Evolutionary conservation across 2,329 filamentous ascomycete species (phyloP).

Genomic region (Pseudonectria foliicola): DNA sequence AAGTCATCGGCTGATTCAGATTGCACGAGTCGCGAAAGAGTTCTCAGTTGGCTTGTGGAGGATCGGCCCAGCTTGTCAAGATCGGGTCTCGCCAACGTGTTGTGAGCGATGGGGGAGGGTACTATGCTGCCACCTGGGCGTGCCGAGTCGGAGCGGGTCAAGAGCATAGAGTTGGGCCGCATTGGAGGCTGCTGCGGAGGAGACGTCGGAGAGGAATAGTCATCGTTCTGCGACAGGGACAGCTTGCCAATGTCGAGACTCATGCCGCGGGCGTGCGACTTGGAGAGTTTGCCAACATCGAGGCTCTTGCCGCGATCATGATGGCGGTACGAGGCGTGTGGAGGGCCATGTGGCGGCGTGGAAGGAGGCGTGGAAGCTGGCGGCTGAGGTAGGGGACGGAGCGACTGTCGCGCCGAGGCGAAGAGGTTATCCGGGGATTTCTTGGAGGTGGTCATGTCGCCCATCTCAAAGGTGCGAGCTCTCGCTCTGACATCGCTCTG

Average conservation of each 20-base stretch:
- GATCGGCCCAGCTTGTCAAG: constrained; percentile 79
- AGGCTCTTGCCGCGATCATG: constrained; percentile 58
- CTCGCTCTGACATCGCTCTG: constrained; percentile 61
- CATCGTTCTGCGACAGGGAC: constrained; percentile 40
- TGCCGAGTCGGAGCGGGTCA: constrained; percentile 51
- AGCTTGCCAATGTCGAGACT: constrained; percentile 56
- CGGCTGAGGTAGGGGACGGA: constrained; percentile 65
- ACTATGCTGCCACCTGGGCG: constrained; percentile 26
- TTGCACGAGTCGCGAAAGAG: constrained; percentile 75
- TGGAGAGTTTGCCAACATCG: constrained; percentile 50
- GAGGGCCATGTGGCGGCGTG: constrained; percentile 29
- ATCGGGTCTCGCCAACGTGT: constrained; percentile 56
- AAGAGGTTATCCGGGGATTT: constrained; percentile 57
- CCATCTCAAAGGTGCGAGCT: constrained; percentile 40
- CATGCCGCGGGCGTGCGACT: constrained; percentile 42
- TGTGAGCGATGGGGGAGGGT: constrained; percentile 27
- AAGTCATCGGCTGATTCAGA: constrained; percentile 73
- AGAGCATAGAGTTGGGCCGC: constrained; percentile 55
- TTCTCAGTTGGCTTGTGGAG: constrained; percentile 81
- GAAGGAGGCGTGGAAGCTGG: constrained; percentile 42
- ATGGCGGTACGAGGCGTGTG: constrained; percentile 27
- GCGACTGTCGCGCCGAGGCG: constrained; percentile 64
- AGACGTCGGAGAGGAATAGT: constrained; percentile 34
- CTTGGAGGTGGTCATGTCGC: constrained; percentile 36
- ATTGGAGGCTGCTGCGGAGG: constrained; percentile 35